Evolutionary conservation across 169 alveolate genomes (phyloP).

Genomic region (Theileria parva): DNA sequence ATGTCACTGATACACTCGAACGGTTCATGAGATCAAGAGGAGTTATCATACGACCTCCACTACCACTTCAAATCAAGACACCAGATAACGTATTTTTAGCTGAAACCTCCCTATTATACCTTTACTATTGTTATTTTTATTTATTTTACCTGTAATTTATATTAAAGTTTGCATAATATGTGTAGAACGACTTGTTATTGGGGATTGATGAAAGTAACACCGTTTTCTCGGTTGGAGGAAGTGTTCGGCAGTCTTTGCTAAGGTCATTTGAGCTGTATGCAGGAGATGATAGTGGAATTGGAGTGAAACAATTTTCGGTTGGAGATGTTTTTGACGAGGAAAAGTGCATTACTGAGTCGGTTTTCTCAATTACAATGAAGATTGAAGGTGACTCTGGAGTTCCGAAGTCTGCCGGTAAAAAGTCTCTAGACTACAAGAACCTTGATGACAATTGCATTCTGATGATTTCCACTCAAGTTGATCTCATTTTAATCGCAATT

Average conservation of each 20-base stretch:
- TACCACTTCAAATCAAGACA: constrained; percentile 23
- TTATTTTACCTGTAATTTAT: background rate
- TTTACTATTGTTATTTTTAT: background rate
- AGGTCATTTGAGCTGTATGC: constrained; percentile 14
- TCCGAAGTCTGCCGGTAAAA: background rate
- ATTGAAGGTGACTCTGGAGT: background rate
- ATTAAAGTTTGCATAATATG: background rate
- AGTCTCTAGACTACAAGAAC: background rate
- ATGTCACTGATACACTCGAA: constrained; percentile 36
- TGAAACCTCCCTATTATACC: too few species aligned
- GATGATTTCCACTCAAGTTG: constrained; percentile 29
- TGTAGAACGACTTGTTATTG: constrained; percentile 19
- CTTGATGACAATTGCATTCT: constrained; percentile 16
- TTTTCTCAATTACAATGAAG: constrained; percentile 21
- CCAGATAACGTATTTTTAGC: constrained; percentile 7
- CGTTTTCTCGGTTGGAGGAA: constrained; percentile 31
- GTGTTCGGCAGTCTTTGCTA: background rate
- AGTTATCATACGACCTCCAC: constrained; percentile 33
- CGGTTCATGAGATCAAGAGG: constrained; percentile 49
- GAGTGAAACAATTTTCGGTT: constrained; percentile 39
- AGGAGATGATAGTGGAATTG: constrained; percentile 7
- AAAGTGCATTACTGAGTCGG: constrained; percentile 21
- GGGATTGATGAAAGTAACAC: constrained; percentile 39
- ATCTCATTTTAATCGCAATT: constrained; percentile 19
- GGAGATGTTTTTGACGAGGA: constrained; percentile 37